phyloP scores from a whole-genome alignment of 1,284 basidiomycete genomes.

The Fomitopsis palustris region DNA sequence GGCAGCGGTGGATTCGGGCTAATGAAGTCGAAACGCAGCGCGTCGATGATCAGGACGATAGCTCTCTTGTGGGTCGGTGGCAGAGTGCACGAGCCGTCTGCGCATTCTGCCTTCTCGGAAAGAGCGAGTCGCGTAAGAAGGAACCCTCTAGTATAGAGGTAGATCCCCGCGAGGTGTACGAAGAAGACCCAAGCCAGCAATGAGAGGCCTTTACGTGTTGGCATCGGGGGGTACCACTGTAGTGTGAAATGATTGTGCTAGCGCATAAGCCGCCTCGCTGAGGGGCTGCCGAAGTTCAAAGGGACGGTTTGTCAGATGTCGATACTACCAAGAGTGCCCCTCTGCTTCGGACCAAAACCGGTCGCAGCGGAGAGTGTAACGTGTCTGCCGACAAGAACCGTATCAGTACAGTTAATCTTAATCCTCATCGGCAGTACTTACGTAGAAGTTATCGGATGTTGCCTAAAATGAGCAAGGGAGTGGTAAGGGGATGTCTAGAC shows the following conservation, averaged over 20 bases:
- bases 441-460: too few relatives aligned
- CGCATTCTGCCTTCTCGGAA: constrained; percentile 51
- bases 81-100: constrained; percentile 43
- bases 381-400: too few relatives aligned
- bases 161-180: constrained; percentile 60
- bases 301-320: too few relatives aligned
- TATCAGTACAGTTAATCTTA: too few relatives aligned
- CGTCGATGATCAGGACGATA: constrained; percentile 87
- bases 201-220: constrained; percentile 15
- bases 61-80: constrained; percentile 73
- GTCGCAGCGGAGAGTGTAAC: too few relatives aligned
- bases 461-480: too few relatives aligned
- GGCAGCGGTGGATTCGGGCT: constrained; percentile 65
- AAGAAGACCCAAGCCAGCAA: constrained; percentile 60
- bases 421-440: too few relatives aligned
- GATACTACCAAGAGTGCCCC: too few relatives aligned
- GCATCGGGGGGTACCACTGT: neutral
- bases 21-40: constrained; percentile 93
- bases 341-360: too few relatives aligned
- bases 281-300: too few relatives aligned
- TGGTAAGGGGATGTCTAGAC: too few relatives aligned
- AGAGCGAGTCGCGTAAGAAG: constrained; percentile 82
- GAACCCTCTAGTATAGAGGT: constrained; percentile 87
- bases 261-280: too few relatives aligned
- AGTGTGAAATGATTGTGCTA: neutral